Conservation (phyloP, 2,329 filamentous ascomycete species). For the Talaromyces albobiverticillius region DNA sequence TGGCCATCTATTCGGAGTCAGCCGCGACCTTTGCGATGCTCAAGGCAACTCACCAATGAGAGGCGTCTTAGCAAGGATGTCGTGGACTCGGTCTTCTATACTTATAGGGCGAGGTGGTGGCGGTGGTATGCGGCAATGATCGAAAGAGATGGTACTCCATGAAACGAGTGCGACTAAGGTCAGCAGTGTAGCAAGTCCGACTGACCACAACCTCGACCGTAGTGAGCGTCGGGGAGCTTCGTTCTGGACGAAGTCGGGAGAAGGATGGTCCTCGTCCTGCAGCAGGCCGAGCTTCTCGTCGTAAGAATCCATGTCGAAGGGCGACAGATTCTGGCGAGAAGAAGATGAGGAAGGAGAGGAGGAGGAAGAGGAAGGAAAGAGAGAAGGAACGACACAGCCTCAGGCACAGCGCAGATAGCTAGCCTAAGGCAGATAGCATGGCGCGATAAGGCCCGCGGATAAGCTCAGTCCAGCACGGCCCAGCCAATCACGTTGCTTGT, state of each 20-base stretch:
- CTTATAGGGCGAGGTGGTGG: constrained; percentile 15
- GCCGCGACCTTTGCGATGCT: constrained; percentile 10
- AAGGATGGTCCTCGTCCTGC: neutral
- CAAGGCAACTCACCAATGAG: constrained; percentile 49
- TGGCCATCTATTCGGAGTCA: constrained; percentile 66
- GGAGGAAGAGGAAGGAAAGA: neutral
- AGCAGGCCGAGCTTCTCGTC: constrained; percentile 13
- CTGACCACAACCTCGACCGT: constrained; percentile 3
- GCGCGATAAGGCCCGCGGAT: neutral
- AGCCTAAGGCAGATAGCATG: too few species aligned
- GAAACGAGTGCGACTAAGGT: constrained; percentile 2
- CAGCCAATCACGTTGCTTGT: neutral
- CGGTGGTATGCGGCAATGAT: neutral
- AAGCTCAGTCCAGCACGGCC: neutral
- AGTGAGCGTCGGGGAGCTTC: neutral
- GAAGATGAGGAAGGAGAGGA: neutral
- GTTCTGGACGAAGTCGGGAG: neutral
- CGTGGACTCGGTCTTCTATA: constrained; percentile 39
- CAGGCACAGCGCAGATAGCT: too few species aligned
- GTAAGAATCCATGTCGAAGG: neutral
- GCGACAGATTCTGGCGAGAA: neutral
- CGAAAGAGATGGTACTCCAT: constrained; percentile 5
- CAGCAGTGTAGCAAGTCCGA: constrained; percentile 9
- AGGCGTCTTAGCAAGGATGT: constrained; percentile 46
- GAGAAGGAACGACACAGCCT: too few species aligned